Conservation (phyloP, 495 filamentous ascomycete genomes). For the Neurospora tetraspora region DNA sequence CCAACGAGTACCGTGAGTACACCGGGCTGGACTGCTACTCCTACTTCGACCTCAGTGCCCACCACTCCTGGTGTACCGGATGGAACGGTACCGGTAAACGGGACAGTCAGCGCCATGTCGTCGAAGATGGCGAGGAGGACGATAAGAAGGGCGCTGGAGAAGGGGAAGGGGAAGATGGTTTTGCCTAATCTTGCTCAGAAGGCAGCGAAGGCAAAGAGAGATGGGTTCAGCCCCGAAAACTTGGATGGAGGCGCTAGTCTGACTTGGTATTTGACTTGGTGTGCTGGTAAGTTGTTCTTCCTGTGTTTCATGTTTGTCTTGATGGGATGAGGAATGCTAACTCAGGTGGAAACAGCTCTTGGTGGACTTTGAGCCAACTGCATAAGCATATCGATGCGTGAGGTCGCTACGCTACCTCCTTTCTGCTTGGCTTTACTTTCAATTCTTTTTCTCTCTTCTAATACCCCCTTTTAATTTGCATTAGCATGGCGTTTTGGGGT, state of each 20-base stretch:
- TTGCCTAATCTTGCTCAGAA: constrained; percentile 35
- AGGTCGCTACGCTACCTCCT: neutral
- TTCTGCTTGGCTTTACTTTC: no score
- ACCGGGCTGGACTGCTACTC: neutral
- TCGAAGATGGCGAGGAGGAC: neutral
- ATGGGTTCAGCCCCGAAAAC: neutral
- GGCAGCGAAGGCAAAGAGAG: neutral
- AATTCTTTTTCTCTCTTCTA: no score
- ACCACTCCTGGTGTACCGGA: neutral
- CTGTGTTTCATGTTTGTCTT: neutral
- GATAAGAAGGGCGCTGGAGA: neutral
- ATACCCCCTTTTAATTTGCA: no score
- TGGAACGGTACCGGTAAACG: neutral
- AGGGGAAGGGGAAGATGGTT: constrained; percentile 7
- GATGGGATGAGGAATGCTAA: neutral
- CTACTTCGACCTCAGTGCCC: neutral
- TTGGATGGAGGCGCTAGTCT: constrained; percentile 71
- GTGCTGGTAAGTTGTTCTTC: constrained; percentile 43
- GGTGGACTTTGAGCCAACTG: neutral
- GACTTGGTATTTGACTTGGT: constrained; percentile 83
- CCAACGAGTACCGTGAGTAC: neutral
- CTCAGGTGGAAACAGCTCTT: neutral
- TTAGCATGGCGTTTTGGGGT: no score
- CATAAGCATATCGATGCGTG: neutral
- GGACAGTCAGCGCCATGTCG: neutral